Evolutionary conservation across 768 basidiomycete genomes (phyloP).

Genomic region (Guyanaporus albipodus): DNA sequence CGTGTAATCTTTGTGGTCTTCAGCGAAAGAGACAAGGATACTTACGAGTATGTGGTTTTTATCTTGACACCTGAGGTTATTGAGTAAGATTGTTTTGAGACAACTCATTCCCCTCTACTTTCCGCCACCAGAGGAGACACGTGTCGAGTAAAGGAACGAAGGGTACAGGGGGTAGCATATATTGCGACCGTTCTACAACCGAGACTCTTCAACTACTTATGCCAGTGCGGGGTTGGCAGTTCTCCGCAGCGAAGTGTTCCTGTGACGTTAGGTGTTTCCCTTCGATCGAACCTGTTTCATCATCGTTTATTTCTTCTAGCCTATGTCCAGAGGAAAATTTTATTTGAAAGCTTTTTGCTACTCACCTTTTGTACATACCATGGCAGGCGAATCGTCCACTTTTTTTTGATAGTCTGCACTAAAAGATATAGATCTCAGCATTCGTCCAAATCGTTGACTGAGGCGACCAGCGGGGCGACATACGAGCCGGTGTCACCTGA

Average conservation of each 20-base stretch:
- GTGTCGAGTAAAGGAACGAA: neutral
- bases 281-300: neutral
- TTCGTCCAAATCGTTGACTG: neutral
- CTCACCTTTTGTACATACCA: too few species aligned
- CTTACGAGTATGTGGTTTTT: conserved; percentile 55
- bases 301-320: neutral
- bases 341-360: too few species aligned
- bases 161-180: neutral
- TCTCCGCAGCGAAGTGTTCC: neutral
- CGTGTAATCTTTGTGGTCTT: conserved; percentile 75
- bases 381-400: too few species aligned
- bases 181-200: neutral
- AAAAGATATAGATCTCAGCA: too few species aligned
- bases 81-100: conserved; percentile 20
- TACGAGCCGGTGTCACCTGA: neutral
- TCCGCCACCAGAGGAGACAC: conserved; percentile 31
- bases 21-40: conserved; percentile 53
- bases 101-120: conserved; percentile 63
- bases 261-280: neutral
- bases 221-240: neutral
- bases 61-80: neutral
- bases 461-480: neutral
- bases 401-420: too few species aligned
- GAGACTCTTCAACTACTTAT: neutral
- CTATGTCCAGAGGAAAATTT: neutral